A percentile compares a stretch with the other conserved stretches of the same genome.
phyloP scores from a whole-genome alignment of 1,284 basidiomycete species.

The Xerocomus minutiporus region DNA sequence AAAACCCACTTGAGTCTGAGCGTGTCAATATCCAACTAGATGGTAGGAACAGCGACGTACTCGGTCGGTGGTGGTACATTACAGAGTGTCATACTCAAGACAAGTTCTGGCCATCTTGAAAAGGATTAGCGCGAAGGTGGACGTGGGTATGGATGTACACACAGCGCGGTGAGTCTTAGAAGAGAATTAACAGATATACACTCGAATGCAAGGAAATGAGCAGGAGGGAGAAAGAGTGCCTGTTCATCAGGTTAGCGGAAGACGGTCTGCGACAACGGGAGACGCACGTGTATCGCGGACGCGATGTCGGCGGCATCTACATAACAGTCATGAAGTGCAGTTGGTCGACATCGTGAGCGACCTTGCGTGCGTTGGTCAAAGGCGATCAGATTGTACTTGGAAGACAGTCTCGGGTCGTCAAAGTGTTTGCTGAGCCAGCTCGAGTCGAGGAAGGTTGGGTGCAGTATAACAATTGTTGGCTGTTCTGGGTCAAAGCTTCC shows the following conservation, averaged over 20 bases:
- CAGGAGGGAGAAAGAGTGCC: slow-evolving; percentile 59
- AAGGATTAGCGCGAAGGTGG: slow-evolving; percentile 6
- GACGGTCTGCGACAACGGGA: not conserved
- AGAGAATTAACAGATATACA: slow-evolving; percentile 48
- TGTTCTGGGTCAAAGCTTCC: slow-evolving; percentile 60
- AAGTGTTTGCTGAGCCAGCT: slow-evolving; percentile 65
- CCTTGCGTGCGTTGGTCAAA: slow-evolving; percentile 71
- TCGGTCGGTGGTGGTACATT: slow-evolving; percentile 65
- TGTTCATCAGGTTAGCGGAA: slow-evolving; percentile 24
- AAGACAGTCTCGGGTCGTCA: slow-evolving; percentile 56
- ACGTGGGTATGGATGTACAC: slow-evolving; percentile 20
- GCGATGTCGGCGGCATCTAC: slow-evolving; percentile 73
- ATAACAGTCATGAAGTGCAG: slow-evolving; percentile 61
- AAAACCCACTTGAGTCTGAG: slow-evolving; percentile 54
- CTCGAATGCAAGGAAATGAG: slow-evolving; percentile 66
- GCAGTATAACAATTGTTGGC: slow-evolving; percentile 62
- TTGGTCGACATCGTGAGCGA: slow-evolving; percentile 50
- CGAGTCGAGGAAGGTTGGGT: slow-evolving; percentile 63
- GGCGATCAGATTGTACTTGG: slow-evolving; percentile 62
- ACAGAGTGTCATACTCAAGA: slow-evolving; percentile 61
- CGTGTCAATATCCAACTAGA: slow-evolving; percentile 5
- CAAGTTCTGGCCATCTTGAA: slow-evolving; percentile 65
- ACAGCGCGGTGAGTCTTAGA: slow-evolving; percentile 61
- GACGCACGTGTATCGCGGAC: slow-evolving; percentile 54
- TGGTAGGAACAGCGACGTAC: slow-evolving; percentile 38